Percentiles rank a stretch among this genome's conserved stretches.
Conservation (phyloP, 768 basidiomycete species). For the Tephrocybe sp. region DNA sequence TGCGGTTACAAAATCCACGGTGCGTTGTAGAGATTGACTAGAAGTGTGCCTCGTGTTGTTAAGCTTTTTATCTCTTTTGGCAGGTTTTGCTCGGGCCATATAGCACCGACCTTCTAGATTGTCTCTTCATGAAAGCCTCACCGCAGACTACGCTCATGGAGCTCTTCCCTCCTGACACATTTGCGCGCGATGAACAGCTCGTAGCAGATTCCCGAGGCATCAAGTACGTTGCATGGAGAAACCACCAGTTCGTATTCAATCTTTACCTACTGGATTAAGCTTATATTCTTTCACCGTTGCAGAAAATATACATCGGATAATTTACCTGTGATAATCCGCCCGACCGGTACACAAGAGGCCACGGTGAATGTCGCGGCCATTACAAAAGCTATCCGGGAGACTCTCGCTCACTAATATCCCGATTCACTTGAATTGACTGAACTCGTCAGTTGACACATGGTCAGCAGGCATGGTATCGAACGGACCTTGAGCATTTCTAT, state of each 20-base stretch:
- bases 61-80: constrained; percentile 4
- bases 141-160: constrained; percentile 67
- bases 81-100: constrained; percentile 63
- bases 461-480: too few species aligned
- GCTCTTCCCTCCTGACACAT: constrained; percentile 68
- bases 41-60: constrained; percentile 6
- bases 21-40: constrained; percentile 31
- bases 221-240: constrained; percentile 58
- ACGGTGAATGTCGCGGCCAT: constrained; percentile 40
- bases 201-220: constrained; percentile 53
- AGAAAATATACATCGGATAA: constrained; percentile 35
- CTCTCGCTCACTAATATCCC: constrained; percentile 5
- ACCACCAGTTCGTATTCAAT: constrained; percentile 23
- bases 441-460: not conserved
- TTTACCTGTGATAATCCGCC: constrained; percentile 32
- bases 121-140: constrained; percentile 66
- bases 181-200: constrained; percentile 59
- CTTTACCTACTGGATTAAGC: too few species aligned
- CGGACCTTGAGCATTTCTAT: too few species aligned
- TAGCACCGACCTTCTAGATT: constrained; percentile 62
- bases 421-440: not conserved
- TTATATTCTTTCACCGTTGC: constrained; percentile 2
- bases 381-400: constrained; percentile 34
- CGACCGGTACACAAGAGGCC: constrained; percentile 24
- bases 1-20: constrained; percentile 66